phyloP scores from a whole-genome alignment of 2,329 filamentous ascomycete genomes.

The Cladophialophora yegresii region DNA sequence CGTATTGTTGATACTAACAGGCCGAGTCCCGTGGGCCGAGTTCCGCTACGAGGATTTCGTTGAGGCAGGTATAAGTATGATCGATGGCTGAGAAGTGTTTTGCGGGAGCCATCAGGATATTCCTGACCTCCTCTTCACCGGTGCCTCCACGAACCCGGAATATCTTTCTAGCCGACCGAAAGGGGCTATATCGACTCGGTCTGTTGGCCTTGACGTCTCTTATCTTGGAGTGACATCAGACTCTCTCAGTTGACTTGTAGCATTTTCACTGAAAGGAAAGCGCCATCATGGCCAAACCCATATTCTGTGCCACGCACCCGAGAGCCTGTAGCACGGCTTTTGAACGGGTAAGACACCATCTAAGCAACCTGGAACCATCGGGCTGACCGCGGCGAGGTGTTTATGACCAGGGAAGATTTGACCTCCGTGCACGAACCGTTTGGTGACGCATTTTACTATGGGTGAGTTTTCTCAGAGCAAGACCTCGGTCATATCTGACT shows the following conservation, averaged over 20 bases:
- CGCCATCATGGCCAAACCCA: conserved; percentile 58
- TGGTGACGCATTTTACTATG: conserved; percentile 88
- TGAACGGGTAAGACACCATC: conserved; percentile 66
- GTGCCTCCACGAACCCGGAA: conserved; percentile 9
- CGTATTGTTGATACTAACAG: conserved; percentile 10
- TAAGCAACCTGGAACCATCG: neutral
- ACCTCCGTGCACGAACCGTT: conserved; percentile 93
- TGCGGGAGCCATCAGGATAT: neutral
- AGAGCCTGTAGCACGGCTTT: conserved; percentile 96
- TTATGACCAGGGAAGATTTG: conserved; percentile 89
- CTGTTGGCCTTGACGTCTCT: conserved; percentile 28
- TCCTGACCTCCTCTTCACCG: neutral
- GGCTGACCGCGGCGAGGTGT: conserved; percentile 63
- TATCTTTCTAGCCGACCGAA: conserved; percentile 25
- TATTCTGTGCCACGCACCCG: conserved; percentile 93
- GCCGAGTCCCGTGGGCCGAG: conserved; percentile 13
- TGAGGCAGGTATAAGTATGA: conserved; percentile 5
- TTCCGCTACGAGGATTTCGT: conserved; percentile 6
- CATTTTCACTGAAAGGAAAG: conserved; percentile 26
- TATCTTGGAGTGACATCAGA: conserved; percentile 5
- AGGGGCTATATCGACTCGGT: conserved; percentile 27
- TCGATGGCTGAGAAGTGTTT: neutral
- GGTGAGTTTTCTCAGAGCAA: conserved; percentile 27
- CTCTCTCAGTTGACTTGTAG: conserved; percentile 31
- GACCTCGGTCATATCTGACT: conserved; percentile 23